Base-by-base conservation (phyloP, 164 flowering plant species). In the Aristolochia contorta region DNA sequence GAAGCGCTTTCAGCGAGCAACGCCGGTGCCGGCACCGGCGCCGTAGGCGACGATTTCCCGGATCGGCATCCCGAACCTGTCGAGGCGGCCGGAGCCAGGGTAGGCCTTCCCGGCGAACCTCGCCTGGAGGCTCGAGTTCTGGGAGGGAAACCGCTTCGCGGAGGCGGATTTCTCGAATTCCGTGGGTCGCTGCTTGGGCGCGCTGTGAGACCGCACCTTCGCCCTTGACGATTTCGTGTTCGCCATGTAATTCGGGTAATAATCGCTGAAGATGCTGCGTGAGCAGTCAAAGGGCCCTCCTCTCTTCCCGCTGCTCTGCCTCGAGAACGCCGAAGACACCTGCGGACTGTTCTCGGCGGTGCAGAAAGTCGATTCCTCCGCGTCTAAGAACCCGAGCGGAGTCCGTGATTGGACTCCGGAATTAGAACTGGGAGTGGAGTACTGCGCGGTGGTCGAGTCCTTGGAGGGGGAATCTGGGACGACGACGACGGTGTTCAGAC, bases 181-280 rank as follows among this genome's bases (percentile, higher is more conserved):
- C 1, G 21, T 22, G 0, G 76, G 73, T 65, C 97, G 78, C 70
- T 82, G 94, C 67, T 82, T 85, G 7, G 97, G 96, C 1, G 94
- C 92, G 55, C 96, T 91, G 30, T 80, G 90, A 16, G 96, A 89
- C 68, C 97, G 71, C 9, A 77, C 80, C 67, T 84, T 91, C 6
- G 96, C 94, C 46, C 77, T 72, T 1, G 79, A 86, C 9, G 97
- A 91, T 67, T 86, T 84, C 0, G 97, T 89, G 74, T 89, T 79
- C 0, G 89, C 68, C 97, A 91, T 91, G 78, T 85, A 91, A 65
- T 70, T 89, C 0, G 96, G 97, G 0, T 78, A 22, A 63, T 78
- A 82, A 19, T 78, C 81, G 47, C 71, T 74, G 13, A 72, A 69
- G 47, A 47, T 65, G 56, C 87, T 81, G 67, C n/a, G n/a, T n/a